Base-by-base conservation (phyloP, 1,284 basidiomycete species). In the Marasmius fiardii region DNA sequence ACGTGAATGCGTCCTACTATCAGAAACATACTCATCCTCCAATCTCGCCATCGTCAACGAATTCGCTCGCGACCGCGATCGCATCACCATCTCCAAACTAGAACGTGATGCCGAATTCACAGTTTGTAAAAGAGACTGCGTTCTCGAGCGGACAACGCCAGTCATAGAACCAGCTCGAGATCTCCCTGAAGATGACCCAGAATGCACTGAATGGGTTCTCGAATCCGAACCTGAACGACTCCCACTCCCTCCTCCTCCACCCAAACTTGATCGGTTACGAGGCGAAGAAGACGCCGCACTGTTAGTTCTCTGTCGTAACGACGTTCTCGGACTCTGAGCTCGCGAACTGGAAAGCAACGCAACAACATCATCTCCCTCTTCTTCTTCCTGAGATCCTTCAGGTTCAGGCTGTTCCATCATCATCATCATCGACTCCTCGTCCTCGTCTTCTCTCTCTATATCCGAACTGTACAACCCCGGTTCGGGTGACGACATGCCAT, bases 331-430 rank as follows among this genome's bases (percentile, higher is more conserved):
- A 62, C 83, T 85, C 12, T 79, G 76, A 2, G 69, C 71, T 31
- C 43, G 39, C 41, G 73, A 67, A 53, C 77, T 79, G 54, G 71
- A 63, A 48, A 81, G 68, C 33, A 92, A 71, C 11, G 88, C 90
- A 48, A 92, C 82, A 51, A 79, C 78, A 63, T 91, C 88, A 50
- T 89, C 86, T 31, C 78, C 76, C 66, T 91, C 88, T 10, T 78
- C 84, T 50, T 77, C 81, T 59, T 83, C 83, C 34, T 81, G 71
- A 8, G 77, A 77, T 5, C 79, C 79, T 54, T 81, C 79, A 8
- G 77, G 76, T 55, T 78, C 79, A 1, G 78, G 78, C 37, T 79
- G 75, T 56, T 79, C 79, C 71, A 80, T 73, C 67, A 76, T 75
- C 34, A 74, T 77, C 73, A 0, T 69, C 73, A 0, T 73, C 72